These are phyloP conservation scores for Euphorbia lathyris DNA, from an alignment of 345 rosid genomes.

Conservation along the genomic window DNA sequence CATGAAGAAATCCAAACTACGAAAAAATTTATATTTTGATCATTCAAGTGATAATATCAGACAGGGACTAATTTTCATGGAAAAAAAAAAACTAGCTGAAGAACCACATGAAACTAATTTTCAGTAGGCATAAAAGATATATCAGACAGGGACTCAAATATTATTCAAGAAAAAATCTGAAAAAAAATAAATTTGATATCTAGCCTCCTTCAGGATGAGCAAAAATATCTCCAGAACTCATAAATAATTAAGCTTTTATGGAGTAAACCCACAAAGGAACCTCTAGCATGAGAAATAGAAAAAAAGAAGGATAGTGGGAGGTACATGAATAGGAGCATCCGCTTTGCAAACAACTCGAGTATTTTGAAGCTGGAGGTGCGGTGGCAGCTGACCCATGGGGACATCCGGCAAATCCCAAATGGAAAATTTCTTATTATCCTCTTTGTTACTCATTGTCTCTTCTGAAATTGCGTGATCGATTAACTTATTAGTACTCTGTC, in stretches of 20 bases:
- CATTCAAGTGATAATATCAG: conserved; percentile 1
- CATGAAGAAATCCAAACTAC: neutral
- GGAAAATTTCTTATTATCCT: conserved; percentile 26
- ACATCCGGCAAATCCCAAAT: conserved; percentile 63
- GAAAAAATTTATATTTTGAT: neutral
- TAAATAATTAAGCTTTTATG: neutral
- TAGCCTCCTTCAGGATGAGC: neutral
- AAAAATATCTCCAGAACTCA: neutral
- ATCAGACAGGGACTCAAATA: too few species aligned
- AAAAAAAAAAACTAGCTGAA: too few species aligned
- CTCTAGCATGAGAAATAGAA: neutral
- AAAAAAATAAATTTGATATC: neutral
- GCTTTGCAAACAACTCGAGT: conserved; percentile 64
- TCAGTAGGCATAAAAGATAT: too few species aligned
- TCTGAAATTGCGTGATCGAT: neutral
- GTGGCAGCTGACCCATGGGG: conserved; percentile 62
- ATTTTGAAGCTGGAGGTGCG: conserved; percentile 63
- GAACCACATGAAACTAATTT: too few species aligned
- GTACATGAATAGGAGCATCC: conserved; percentile 77
- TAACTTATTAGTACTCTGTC: neutral
- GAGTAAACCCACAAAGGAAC: too few species aligned
- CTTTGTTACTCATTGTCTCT: neutral
- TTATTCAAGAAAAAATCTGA: neutral
- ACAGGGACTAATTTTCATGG: too few species aligned
- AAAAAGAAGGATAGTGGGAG: conserved; percentile 1